Percentiles rank a stretch among this genome's conserved stretches.
phyloP scores from a whole-genome alignment of 257 asterid genomes.

The Scutellaria baicalensis region DNA sequence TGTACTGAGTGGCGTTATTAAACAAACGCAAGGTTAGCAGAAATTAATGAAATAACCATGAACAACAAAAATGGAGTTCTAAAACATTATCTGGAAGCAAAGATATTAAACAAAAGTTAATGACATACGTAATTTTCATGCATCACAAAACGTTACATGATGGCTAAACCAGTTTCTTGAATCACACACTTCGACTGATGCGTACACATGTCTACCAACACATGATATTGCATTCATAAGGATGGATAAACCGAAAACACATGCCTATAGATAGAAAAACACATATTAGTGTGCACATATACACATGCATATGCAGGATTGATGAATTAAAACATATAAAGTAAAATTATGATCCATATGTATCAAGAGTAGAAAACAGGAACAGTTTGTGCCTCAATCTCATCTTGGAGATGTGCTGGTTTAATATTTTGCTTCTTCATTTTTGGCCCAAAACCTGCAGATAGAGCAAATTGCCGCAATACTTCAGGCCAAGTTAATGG shows the following conservation, averaged over 20 bases:
- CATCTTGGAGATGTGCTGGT: constrained; percentile 34
- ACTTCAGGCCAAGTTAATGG: constrained; percentile 95
- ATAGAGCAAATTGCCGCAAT: constrained; percentile 80
- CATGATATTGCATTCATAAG: not conserved
- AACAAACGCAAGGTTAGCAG: not conserved
- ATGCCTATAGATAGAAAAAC: not conserved
- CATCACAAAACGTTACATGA: not conserved
- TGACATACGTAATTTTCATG: not conserved
- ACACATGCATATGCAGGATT: not conserved
- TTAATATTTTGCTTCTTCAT: constrained; percentile 42
- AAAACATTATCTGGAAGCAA: not conserved
- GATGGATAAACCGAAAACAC: not conserved
- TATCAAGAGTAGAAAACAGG: constrained; percentile 5
- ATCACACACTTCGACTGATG: not conserved
- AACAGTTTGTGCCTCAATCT: constrained; percentile 51
- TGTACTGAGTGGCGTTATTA: not conserved
- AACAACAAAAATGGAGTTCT: not conserved
- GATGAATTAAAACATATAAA: not conserved
- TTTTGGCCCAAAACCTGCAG: constrained; percentile 90
- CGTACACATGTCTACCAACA: not conserved
- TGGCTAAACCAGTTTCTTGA: not conserved
- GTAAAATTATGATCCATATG: not conserved
- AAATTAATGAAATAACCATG: not conserved
- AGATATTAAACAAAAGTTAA: not conserved
- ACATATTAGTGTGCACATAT: not conserved